Base-by-base conservation (phyloP, 2,329 filamentous ascomycete genomes). In the Dichotomopilus funicola region DNA sequence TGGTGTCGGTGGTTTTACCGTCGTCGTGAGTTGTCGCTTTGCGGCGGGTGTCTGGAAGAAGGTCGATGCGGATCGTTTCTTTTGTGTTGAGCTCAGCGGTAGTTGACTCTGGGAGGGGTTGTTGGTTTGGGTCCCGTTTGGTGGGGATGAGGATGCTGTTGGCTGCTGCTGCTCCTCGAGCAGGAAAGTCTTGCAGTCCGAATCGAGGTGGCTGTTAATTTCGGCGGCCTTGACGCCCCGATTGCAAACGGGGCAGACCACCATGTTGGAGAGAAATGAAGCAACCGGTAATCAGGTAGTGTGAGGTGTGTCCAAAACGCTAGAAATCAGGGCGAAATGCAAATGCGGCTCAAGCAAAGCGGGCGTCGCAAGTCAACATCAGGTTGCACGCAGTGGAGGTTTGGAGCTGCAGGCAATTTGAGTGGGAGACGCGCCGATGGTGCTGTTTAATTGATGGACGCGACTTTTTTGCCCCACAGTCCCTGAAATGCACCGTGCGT, bases 131-230 rank as follows among this genome's bases (percentile, higher is more conserved):
- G 71, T 51, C 66, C 69, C 19, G 72, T 62, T 56, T 66, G 66
- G 45, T 66, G 70, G 48, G 60, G 19, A 27, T 27, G 69, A 46
- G 64, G 66, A 47, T 9, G 59, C 44, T 10, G 51, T 27, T 38
- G 45, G 8, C n/a, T 55, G 51, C 37, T 51, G 45, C 37, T 54
- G 53, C n/a, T 62, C 51, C 63, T 85, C 81, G 67, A 87, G 74
- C 60, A 94, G 70, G 67, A 86, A 86, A 38, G 75, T 78, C 58
- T 80, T 71, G 74, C 92, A 97, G 61, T 81, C 81, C 35, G 89
- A 92, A 73, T 97, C 94, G 67, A 97, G 83, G 71, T 97, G 92
- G 63, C 79, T 79, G 73, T 97, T 97, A 76, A 97, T 97, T 62
- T 87, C 81, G 66, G 75, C 74, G 62, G 86, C 74, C 61, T 82